Evolutionary conservation across 176 grass and related monocot species (phyloP), one percentile per base, ranked within the genome.

Genomic region (Oryza longistaminata): DNA sequence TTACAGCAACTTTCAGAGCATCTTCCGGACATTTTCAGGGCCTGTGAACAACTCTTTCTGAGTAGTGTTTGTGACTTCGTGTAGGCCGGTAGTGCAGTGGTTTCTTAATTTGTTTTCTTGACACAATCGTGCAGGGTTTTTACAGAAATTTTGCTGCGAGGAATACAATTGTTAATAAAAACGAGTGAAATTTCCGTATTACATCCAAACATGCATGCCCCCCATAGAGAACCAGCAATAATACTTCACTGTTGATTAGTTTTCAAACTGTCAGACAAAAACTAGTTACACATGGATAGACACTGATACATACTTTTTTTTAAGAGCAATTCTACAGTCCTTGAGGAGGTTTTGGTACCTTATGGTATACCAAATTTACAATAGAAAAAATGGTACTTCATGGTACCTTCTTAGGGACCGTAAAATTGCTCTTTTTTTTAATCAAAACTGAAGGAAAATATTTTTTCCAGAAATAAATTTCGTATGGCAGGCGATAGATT

Each of bases 21-120:
- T 73, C 26, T 60, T 66, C 66, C 73, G 42, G 19, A 11, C 43
- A 1, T 67, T 86, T 82, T 81, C 65, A 67, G 82, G 15, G 25
- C 33, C 6, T 34, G 2, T 22, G n/a, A 33, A 19, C 25, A 31
- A 42, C 19, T 6, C 46, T 15, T 15, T 49, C 46, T 49, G 11
- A 15, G 42, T 43, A 49, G 13, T 49, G 12, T 49, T n/a, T n/a
- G n/a, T n/a, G n/a, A n/a, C n/a, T n/a, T 15, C 46, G 13, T 49
- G 46, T 49, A 49, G 46, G 46, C 3, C 2, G 46, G 13, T 49
- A 49, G 46, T 12, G 13, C 42, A 43, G 42, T 0, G 42, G 2
- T 43, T 43, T 43, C 42, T 43, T 42, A 42, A 42, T 42, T 53
- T 55, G 6, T 6, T 19, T 17, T 7, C 6, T 10, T 55, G 46